Evolutionary conservation across 2,329 filamentous ascomycete genomes (phyloP).

Genomic region (Monosporascus sp.): DNA sequence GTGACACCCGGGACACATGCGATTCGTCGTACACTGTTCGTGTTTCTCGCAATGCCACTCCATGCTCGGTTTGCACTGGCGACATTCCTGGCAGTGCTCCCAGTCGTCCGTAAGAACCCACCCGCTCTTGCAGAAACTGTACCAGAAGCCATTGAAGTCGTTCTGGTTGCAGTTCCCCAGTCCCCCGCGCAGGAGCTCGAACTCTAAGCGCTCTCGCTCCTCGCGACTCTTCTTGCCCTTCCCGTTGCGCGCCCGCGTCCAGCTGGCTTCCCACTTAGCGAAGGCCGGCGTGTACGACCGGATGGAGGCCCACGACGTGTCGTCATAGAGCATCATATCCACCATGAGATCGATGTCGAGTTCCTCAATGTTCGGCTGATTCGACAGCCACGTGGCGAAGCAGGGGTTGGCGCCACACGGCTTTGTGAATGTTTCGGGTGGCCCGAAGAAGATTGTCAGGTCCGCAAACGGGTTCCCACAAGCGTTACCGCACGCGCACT

Average conservation of each 20-base stretch:
- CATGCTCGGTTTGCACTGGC: conserved; percentile 19
- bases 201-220: conserved; percentile 26
- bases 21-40: conserved; percentile 22
- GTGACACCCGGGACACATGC: conserved; percentile 21
- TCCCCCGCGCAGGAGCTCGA: conserved; percentile 26
- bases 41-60: conserved; percentile 30
- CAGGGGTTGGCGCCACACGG: conserved; percentile 26
- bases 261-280: conserved; percentile 25
- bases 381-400: conserved; percentile 28
- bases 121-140: conserved; percentile 26
- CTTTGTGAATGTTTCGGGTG: conserved; percentile 20
- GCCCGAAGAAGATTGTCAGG: conserved; percentile 26
- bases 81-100: conserved; percentile 27
- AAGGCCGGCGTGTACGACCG: conserved; percentile 21
- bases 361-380: conserved; percentile 28
- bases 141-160: conserved; percentile 26
- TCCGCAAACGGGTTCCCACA: conserved; percentile 29
- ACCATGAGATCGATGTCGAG: conserved; percentile 28
- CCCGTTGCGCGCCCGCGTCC: conserved; percentile 22
- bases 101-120: conserved; percentile 23
- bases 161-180: conserved; percentile 24
- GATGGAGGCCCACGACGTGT: conserved; percentile 26
- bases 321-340: conserved; percentile 28
- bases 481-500: conserved; percentile 23
- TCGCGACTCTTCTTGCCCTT: conserved; percentile 26